Base-by-base conservation (phyloP, 768 basidiomycete species). In the Tylopilus subfusipes region DNA sequence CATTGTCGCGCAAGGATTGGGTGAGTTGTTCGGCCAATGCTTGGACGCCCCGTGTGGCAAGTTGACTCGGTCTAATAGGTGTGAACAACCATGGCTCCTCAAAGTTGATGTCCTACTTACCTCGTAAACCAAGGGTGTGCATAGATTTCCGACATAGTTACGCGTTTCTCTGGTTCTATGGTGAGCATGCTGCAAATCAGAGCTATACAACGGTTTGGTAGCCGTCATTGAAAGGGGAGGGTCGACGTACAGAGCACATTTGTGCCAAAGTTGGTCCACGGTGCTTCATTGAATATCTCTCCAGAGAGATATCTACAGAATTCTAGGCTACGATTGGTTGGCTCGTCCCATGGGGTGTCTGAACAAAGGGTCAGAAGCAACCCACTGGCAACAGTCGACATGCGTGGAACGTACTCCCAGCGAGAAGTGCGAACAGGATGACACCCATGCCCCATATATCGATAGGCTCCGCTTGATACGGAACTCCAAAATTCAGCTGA, bases 341-440 rank as follows among this genome's bases (percentile, higher is more conserved):
- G 93, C 65, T 95, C 88, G 64, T 98, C 97, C 97, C 97, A 98
- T 2, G 97, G 97, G 0, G 97, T 98, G 64, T 97, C 95, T 98
- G 50, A 33, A 24, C 6, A 56, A 38, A 11, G 14, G 19, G 42
- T 60, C 3, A 56, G 39, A 42, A 43, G 7, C 9, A 12, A 12
- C 12, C 6, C 16, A n/a, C n/a, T n/a, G n/a, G n/a, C n/a, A 29
- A 31, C 4, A 22, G 8, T n/a, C 16, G 9, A 33, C 2, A 34
- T 3, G 25, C 13, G 21, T 0, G 42, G 68, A 6, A 77, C 86
- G 33, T 67, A 96, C 96, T 98, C 44, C 97, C 97, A 9, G 81
- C 86, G 0, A 98, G 76, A 43, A 99, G 75, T 0, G 96, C 90
- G 67, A 90, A 98, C 1, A 99, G 75, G 43, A 99, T 96, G 25